Evolutionary conservation across 208 protist genomes (phyloP).

Genomic region (Trypanosoma mega): DNA sequence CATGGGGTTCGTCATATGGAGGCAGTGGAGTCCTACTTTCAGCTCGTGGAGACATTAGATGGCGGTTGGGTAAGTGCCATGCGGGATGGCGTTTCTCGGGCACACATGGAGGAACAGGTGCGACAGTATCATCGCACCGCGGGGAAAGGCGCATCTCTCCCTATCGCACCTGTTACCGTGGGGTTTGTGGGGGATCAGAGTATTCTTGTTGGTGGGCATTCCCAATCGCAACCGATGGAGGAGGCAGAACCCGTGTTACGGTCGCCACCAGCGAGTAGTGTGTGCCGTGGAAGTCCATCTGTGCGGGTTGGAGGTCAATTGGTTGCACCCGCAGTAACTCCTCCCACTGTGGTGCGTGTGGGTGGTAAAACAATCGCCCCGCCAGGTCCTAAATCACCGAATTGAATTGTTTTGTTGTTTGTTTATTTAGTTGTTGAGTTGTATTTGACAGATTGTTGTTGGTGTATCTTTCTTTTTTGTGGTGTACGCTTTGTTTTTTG

Average conservation of each 20-base stretch:
- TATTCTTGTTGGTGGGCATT: conserved; percentile 52
- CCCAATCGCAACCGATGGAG: not conserved
- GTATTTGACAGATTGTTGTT: no score
- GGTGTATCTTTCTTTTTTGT: no score
- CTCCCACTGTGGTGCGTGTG: conserved; percentile 9
- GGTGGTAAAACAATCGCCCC: conserved; percentile 2
- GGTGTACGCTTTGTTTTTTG: conserved; percentile 1
- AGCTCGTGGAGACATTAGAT: conserved; percentile 53
- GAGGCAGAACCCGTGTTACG: not conserved
- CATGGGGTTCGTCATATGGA: conserved; percentile 58
- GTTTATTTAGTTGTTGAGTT: no score
- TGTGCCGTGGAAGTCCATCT: conserved; percentile 8
- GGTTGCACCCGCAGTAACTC: conserved; percentile 12
- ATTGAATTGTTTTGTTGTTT: no score
- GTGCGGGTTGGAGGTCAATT: conserved; percentile 25
- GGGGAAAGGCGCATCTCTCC: conserved; percentile 30
- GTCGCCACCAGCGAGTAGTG: not conserved
- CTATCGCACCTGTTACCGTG: conserved; percentile 30
- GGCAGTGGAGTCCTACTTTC: conserved; percentile 65
- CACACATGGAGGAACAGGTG: conserved; percentile 25
- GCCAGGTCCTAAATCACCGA: not conserved
- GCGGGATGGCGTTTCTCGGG: conserved; percentile 32
- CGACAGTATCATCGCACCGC: conserved; percentile 32
- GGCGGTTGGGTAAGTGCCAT: conserved; percentile 51
- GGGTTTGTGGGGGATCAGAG: conserved; percentile 22